Base-by-base conservation (phyloP, 1,284 basidiomycete genomes). In the Athelia psychrophila region DNA sequence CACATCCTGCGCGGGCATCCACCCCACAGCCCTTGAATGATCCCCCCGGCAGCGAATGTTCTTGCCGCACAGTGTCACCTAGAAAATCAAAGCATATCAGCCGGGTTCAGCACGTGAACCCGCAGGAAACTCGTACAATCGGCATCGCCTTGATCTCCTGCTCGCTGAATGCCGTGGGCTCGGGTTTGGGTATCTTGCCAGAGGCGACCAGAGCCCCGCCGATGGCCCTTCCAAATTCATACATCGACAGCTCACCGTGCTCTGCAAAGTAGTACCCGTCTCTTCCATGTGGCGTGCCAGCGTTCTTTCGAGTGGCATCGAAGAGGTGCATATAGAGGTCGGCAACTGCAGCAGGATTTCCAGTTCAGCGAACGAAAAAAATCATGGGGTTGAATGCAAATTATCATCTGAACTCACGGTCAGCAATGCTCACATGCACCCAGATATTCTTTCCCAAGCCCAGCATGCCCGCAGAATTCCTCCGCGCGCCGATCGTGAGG, bases 121-220 rank as follows among this genome's bases (percentile, higher is more conserved):
- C 27, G 5, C 27, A 30, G 27, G 13, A 30, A 30, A 13, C 38
- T 8, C 38, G 6, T 42, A 42, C 38, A 18, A 42, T 8, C 16
- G 38, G 38, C 38, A 22, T 42, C 38, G n/a, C n/a, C 6, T n/a
- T 54, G 10, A 67, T 53, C 48, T 76, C 78, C 46, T 70, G 71
- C 47, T 72, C 59, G 1, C 69, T 74, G 54, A 78, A 76, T 1
- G 71, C 49, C 15, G 69, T 75, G 9, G 77, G 76, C 32, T 71
- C 69, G 1, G 68, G 47, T 33, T 63, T 70, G 32, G 60, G 64
- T 9, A 65, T 61, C 52, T 65, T 69, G 2, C 72, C 74, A 1
- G 70, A 48, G 1, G 61, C 64, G 23, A 74, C 64, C 33, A 79
- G 61, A 1, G 53, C 66, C 51, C 65, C 53, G 1, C 65, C 65